Evolutionary conservation across 1,284 basidiomycete genomes (phyloP), one percentile per base, ranked within the genome.

Genomic region (Macrocystidia cucumis): DNA sequence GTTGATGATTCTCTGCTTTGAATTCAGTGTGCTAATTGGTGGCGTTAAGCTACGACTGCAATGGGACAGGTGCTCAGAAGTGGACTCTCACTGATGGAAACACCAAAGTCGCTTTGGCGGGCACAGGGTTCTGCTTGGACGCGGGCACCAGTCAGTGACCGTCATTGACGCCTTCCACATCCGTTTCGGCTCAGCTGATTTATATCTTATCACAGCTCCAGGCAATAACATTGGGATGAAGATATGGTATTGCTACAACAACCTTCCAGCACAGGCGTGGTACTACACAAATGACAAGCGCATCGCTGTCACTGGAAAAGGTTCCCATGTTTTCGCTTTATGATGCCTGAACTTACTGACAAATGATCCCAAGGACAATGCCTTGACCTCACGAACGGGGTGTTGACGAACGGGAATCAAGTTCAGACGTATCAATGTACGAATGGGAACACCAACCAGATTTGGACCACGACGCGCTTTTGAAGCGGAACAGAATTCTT

Each of bases 161-260:
- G 2, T n/a, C 9, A n/a, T 23, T 24, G 13, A 11, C 16, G 32
- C 19, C 7, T 16, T 4, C 3, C 16, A 24, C 16, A 17, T 5
- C 31, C 8, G 13, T 23, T n/a, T 14, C 11, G 6, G 12, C 27
- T 20, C 8, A 35, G n/a, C 3, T 24, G 5, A 8, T 34, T 21
- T 27, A 3, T 5, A 7, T 7, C 16, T 25, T 18, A 11, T n/a
- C 6, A 20, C 22, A 53, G 51, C 32, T 27, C 54, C 54, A 9
- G 50, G 35, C 16, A 56, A 48, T 27, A 52, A 48, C 1, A 38
- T 49, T 6, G 42, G 41, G 3, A 46, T 59, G 47, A 59, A 57
- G 39, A 53, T 59, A 5, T 56, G 55, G 56, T 29, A 47, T 23
- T 59, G 57, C 40, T 54, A 41, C 30, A 46, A 50, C 19, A 41